These are phyloP conservation scores for Calonectria leucothoes DNA, from an alignment of 2,329 filamentous ascomycete genomes.

Conservation along the genomic window DNA sequence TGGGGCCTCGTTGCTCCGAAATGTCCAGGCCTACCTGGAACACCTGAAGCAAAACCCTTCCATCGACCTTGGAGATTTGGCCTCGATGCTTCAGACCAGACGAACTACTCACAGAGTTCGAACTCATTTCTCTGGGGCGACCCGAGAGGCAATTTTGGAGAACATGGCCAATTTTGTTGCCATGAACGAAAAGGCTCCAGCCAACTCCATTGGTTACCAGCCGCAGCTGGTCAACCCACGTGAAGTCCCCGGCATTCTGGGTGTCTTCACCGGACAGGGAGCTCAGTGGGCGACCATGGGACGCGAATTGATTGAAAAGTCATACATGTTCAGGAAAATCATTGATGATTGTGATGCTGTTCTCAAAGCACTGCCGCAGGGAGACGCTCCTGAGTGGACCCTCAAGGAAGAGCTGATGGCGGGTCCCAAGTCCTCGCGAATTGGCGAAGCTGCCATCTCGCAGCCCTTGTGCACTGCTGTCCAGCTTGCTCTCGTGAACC, in stretches of 20 bases:
- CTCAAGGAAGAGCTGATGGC: neutral
- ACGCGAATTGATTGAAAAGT: neutral
- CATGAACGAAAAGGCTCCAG: neutral
- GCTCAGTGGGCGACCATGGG: constrained; percentile 2
- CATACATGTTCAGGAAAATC: neutral
- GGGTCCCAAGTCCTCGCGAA: neutral
- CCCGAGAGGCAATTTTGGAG: constrained; percentile 3
- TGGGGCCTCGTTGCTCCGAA: constrained; percentile 14
- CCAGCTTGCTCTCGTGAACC: neutral
- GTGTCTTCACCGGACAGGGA: constrained; percentile 43
- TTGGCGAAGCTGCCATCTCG: neutral
- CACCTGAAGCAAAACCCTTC: constrained; percentile 1
- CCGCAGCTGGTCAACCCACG: constrained; percentile 15
- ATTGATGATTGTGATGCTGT: neutral
- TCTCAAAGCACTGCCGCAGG: neutral
- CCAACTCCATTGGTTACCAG: neutral
- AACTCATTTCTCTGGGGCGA: constrained; percentile 11
- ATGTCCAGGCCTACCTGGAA: neutral
- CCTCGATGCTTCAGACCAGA: constrained; percentile 10
- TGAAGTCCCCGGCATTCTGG: constrained; percentile 16
- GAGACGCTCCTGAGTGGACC: neutral
- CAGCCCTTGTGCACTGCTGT: neutral
- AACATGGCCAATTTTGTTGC: constrained; percentile 15
- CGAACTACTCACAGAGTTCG: constrained; percentile 17
- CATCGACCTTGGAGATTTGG: constrained; percentile 5